Evolutionary conservation across 306 rosid species (phyloP), one percentile per base, ranked within the genome.

Genomic region (Vigna angularis): DNA sequence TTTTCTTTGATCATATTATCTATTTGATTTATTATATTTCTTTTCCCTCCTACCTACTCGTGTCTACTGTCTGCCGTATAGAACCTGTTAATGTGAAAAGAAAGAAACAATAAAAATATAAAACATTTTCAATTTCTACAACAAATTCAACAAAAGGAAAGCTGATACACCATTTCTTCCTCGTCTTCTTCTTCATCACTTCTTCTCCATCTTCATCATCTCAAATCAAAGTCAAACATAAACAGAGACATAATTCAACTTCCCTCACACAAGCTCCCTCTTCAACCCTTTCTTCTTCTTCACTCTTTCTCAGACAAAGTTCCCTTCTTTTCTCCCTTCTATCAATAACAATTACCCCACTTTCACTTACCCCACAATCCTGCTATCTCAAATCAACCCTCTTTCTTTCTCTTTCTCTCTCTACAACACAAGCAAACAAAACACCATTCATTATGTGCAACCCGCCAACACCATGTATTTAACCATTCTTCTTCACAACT

Each of bases 241-340:
- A 34, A 34, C 38, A 34, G 38, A 34, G 73, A 72, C 80, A 88
- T 83, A 79, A 77, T 88, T 83, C 86, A 84, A 87, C 90, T 90
- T 82, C 80, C 84, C 88, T 83, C 56, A 22, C 5, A 30, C 34
- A 30, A 30, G 15, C 59, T 11, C 30, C 53, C 63, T 40, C 52
- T 50, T 49, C 70, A 66, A 9, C 30, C 22, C 48, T n/a, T n/a
- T 6, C 72, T 53, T 15, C 22, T 26, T 10, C 14, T 45, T 45
- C 63, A 32, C 72, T 50, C 59, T 57, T 38, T 3, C 15, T n/a
- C 34, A 77, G 72, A 62, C 67, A 9, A 2, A 8, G 40, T 55
- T 45, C 18, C 62, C 73, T 69, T 58, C 36, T 40, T 13, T 47
- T 16, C 61, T 70, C 34, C 20, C 66, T 50, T 8, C 4, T 32